A percentile compares a stretch with the other conserved stretches of the same genome.
Evolutionary conservation across 805 yeast species (phyloP).

Genomic region (Yarrowia bubula): DNA sequence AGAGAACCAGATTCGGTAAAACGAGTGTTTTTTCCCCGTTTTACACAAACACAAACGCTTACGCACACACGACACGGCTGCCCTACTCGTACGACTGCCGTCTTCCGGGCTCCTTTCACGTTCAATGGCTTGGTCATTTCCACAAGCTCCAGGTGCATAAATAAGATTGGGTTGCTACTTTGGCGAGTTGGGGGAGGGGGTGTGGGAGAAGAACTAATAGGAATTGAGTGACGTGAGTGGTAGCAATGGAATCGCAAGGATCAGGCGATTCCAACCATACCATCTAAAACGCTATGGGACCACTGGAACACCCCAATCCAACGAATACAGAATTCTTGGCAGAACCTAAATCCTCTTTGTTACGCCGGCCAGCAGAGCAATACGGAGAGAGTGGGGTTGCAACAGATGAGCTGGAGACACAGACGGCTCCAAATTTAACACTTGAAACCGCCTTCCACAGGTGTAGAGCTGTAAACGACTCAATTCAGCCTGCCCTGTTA

Average conservation of each 20-base stretch:
- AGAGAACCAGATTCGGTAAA: no score
- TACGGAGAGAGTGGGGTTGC: neutral
- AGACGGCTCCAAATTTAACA: no score
- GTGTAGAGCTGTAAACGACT: no score
- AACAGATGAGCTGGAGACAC: no score
- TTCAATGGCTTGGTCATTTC: neutral
- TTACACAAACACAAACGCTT: no score
- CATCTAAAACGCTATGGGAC: neutral
- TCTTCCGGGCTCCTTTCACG: neutral
- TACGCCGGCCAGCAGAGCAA: constrained; percentile 1
- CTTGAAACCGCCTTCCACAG: no score
- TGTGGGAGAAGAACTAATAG: neutral
- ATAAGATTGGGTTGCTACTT: constrained; percentile 18
- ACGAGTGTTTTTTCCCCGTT: no score
- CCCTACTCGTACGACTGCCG: neutral
- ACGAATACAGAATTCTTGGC: no score
- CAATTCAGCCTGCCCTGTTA: neutral
- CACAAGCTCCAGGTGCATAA: neutral
- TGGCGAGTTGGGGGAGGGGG: neutral
- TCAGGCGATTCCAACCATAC: neutral
- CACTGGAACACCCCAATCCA: no score
- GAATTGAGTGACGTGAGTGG: neutral
- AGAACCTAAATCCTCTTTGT: neutral
- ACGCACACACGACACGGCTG: no score
- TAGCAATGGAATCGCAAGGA: neutral